phyloP scores from a whole-genome alignment of 768 basidiomycete species.

The Boletus tomentosulus region DNA sequence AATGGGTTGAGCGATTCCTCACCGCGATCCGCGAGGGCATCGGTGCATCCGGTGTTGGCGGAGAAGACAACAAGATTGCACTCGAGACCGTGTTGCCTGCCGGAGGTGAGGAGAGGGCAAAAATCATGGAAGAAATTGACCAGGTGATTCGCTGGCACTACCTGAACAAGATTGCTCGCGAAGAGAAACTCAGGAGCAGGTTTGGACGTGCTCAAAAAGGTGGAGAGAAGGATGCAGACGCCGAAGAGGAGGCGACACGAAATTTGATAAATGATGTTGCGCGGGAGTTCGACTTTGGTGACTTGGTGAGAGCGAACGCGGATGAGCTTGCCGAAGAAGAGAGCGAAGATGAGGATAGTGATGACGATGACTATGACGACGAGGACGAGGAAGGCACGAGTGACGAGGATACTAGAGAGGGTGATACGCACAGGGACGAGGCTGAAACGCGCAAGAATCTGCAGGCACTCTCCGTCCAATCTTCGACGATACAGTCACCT shows the following conservation, averaged over 20 bases:
- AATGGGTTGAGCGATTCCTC: conserved; percentile 95
- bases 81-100: conserved; percentile 91
- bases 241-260: conserved; percentile 76
- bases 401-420: conserved; percentile 40
- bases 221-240: conserved; percentile 48
- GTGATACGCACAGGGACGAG: conserved; percentile 19
- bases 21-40: conserved; percentile 87
- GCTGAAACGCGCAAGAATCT: conserved; percentile 12
- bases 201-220: conserved; percentile 60
- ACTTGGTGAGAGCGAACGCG: conserved; percentile 72
- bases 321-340: conserved; percentile 78
- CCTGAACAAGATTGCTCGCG: conserved; percentile 87
- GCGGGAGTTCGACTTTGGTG: conserved; percentile 76
- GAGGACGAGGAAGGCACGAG: conserved; percentile 39
- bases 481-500: not conserved
- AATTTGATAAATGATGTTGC: conserved; percentile 79
- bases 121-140: conserved; percentile 83
- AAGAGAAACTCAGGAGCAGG: conserved; percentile 83
- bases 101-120: conserved; percentile 66
- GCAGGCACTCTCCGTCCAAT: not conserved
- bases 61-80: conserved; percentile 41
- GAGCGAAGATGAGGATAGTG: conserved; percentile 43
- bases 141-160: conserved; percentile 90
- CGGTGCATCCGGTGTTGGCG: conserved; percentile 35
- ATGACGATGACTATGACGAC: conserved; percentile 35